These are phyloP conservation scores for Cyberlindnera misumaiensis DNA, from an alignment of 805 yeast genomes.

Conservation along the genomic window DNA sequence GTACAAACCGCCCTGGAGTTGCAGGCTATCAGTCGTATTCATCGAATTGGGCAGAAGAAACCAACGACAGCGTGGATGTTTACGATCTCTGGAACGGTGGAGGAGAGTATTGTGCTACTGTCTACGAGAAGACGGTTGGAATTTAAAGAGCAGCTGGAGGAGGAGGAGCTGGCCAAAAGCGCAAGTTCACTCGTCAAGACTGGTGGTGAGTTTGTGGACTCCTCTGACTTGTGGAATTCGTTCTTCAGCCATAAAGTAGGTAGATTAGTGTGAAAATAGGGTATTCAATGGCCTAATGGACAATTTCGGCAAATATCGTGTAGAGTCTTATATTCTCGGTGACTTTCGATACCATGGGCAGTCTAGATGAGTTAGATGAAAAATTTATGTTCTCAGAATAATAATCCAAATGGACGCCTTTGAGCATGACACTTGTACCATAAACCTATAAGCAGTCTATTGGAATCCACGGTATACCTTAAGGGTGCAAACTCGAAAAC, in stretches of 20 bases:
- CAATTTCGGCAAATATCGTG: background rate
- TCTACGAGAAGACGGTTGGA: slow-evolving; percentile 54
- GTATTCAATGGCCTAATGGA: background rate
- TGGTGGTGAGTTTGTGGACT: slow-evolving; percentile 52
- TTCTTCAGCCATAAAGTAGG: slow-evolving; percentile 35
- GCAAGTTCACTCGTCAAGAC: slow-evolving; percentile 43
- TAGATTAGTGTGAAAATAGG: slow-evolving; percentile 5
- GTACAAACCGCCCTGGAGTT: slow-evolving; percentile 81
- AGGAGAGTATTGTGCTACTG: slow-evolving; percentile 73
- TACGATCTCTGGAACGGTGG: slow-evolving; percentile 76
- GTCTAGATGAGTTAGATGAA: too few relatives aligned
- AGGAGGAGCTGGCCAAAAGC: slow-evolving; percentile 47
- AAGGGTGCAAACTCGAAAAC: too few relatives aligned
- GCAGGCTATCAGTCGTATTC: slow-evolving; percentile 89
- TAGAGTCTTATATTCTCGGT: background rate
- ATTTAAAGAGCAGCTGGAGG: slow-evolving; percentile 35
- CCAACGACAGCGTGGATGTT: slow-evolving; percentile 92
- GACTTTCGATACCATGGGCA: too few relatives aligned
- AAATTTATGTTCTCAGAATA: too few relatives aligned
- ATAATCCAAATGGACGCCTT: too few relatives aligned
- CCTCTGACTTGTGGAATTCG: slow-evolving; percentile 56
- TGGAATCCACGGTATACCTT: too few relatives aligned
- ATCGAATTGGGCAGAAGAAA: slow-evolving; percentile 81
- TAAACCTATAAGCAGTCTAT: too few relatives aligned
- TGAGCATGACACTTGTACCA: too few relatives aligned